A percentile compares a stretch with the other conserved stretches of the same genome.
phyloP scores from a whole-genome alignment of 2,329 filamentous ascomycete species.

The Arthrobotrys iridis region DNA sequence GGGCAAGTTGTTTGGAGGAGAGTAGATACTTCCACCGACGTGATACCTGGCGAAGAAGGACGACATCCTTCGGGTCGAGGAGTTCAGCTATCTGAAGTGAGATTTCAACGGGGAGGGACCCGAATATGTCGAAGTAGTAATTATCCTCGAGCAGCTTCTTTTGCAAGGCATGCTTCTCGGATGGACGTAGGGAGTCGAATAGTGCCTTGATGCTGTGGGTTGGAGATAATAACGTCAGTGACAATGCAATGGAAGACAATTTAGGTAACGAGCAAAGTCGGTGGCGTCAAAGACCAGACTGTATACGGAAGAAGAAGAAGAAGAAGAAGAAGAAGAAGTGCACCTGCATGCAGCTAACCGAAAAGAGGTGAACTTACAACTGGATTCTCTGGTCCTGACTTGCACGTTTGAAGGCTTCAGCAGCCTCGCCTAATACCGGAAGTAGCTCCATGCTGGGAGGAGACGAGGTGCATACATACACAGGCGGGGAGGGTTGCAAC shows the following conservation, averaged over 20 bases:
- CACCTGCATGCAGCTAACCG: not conserved
- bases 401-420: conserved; percentile 4
- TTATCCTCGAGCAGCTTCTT: not conserved
- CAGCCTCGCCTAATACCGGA: conserved; percentile 15
- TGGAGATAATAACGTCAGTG: not conserved
- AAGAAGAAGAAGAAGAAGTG: too few species aligned
- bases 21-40: conserved; percentile 29
- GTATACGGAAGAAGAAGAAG: too few species aligned
- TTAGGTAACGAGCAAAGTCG: too few species aligned
- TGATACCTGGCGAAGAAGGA: conserved; percentile 32
- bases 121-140: conserved; percentile 37
- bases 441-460: not conserved
- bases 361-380: conserved; percentile 19
- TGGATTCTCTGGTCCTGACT: conserved; percentile 6
- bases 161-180: conserved; percentile 32
- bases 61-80: conserved; percentile 24
- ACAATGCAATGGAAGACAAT: too few species aligned
- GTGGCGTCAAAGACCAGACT: too few species aligned
- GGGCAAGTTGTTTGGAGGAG: conserved; percentile 22
- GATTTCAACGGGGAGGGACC: conserved; percentile 25
- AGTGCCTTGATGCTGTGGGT: not conserved
- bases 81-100: conserved; percentile 28
- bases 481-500: not conserved
- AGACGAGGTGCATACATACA: conserved; percentile 14
- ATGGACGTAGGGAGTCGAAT: conserved; percentile 16